phyloP scores from a whole-genome alignment of 2,329 filamentous ascomycete species.

The Claviceps purpurea region DNA sequence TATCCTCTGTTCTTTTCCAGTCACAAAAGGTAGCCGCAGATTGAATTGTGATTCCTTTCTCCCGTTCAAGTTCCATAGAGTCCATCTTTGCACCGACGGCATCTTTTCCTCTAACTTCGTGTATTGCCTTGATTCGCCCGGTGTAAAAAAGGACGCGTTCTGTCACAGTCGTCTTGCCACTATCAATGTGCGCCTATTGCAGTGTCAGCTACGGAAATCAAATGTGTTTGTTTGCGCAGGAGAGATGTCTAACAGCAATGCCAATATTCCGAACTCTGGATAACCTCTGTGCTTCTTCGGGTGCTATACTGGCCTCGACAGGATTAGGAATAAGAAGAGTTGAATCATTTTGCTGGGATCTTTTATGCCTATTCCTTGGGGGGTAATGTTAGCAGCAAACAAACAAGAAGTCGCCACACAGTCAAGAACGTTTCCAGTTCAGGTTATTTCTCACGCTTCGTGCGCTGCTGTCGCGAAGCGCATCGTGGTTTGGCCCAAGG shows the following conservation, averaged over 20 bases:
- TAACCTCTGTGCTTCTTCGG: conserved; percentile 65
- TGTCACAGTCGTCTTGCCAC: conserved; percentile 91
- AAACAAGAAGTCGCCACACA: not conserved
- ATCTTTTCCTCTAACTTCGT: conserved; percentile 93
- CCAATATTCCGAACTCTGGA: conserved; percentile 88
- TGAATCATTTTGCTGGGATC: conserved; percentile 39
- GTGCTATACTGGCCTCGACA: conserved; percentile 66
- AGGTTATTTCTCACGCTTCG: conserved; percentile 23
- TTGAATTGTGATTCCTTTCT: conserved; percentile 98
- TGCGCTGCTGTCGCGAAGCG: conserved; percentile 23
- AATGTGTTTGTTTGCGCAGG: conserved; percentile 5
- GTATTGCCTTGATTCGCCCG: conserved; percentile 89
- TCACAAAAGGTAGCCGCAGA: conserved; percentile 96
- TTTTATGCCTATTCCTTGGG: conserved; percentile 25
- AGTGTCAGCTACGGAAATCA: conserved; percentile 8
- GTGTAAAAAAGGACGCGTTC: conserved; percentile 98
- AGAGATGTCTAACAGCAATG: conserved; percentile 57
- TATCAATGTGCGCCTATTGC: conserved; percentile 83
- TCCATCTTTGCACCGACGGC: conserved; percentile 98
- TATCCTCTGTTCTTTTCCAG: conserved; percentile 78
- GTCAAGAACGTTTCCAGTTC: not conserved
- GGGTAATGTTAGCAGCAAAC: conserved; percentile 1
- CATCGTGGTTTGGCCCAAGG: conserved; percentile 21
- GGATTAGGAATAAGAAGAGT: conserved; percentile 41
- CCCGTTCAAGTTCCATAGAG: conserved; percentile 96